Evolutionary conservation across 352 stramenopile species (phyloP), one percentile per base, ranked within the genome.

Genomic region (Phytopythium boreale): DNA sequence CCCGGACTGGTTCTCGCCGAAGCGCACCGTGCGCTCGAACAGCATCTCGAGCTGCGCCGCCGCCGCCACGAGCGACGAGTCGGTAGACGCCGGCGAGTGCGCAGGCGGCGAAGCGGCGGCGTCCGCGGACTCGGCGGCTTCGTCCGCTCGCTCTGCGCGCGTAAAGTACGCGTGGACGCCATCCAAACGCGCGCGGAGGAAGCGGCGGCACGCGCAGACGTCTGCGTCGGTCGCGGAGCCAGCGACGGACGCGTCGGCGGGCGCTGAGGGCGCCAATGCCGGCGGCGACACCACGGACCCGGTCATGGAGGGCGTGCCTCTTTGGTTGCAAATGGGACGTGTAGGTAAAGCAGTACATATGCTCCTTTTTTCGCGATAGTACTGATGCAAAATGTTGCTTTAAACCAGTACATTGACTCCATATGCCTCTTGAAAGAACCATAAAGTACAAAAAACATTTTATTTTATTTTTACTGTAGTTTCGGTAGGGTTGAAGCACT

Each of bases 1-100:
- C 4, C 80, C 84, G 22, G 82, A 92, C 63, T 95, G 84, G 72
- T 89, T 93, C 58, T 95, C 83, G 15, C 87, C 87, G 43, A 69
- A 78, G 46, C 75, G 64, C 44, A 92, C 72, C 12, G 84, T 95
- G 55, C 87, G 81, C 58, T 87, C 79, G 43, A 93, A 86, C 3
- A 93, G 71, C 37, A 72, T 67, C 53, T 88, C 79, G 4, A 92
- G 58, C 57, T 80, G 74, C n/a, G 63, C 62, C 22, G 72, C 61
- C 51, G 72, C 68, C 39, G 39, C 26, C 69, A 46, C 64, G 59
- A 24, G 53, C 37, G 26, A 63, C 56, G 29, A 49, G 20, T 49
- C 53, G 31, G 6, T 1, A 0, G 47, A 31, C 57, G 27, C 11
- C 15, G 31, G 8, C 0, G 27, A n/a, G n/a, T n/a, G n/a, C 29